Base-by-base conservation (phyloP, 176 grass and related monocot genomes). In the Oryza longistaminata region DNA sequence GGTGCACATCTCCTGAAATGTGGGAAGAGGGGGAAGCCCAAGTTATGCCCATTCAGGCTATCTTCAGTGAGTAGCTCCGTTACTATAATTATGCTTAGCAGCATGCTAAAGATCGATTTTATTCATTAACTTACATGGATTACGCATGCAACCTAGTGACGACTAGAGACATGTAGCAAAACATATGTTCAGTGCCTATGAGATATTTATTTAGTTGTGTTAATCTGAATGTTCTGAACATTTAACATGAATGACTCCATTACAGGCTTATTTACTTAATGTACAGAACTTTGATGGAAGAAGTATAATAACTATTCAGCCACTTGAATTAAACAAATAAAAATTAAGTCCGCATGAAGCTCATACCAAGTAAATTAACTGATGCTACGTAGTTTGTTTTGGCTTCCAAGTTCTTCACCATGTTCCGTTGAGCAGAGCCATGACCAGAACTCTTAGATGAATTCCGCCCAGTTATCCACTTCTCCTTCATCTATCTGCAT, bases 1-100 rank as follows among this genome's bases (percentile, higher is more conserved):
- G 91, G 96, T 16, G 88, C 93, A 75, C 85, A 96, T 91, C 88
- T 99, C 44, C 90, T 99, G 35, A 99, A 99, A 87, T 96, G 93
- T 70, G 92, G 91, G 69, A 99, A 92, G 90, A 92, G 93, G 85
- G 93, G 96, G 66, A 99, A 96, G 70, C 92, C 93, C 40, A 99
- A 90, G 88, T 92, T 99, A 74, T 91, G 93, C 72, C 86, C 82
- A 44, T 90, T 96, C 75, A 91, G 93, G 71, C 86, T 99, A 46
- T 96, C 96, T 66, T 75, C 74, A 80, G 92, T 99, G 40, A 91
- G 96, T 89, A 69, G n/a, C 74, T 90, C 77, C 88, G 52, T 60
- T 43, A 79, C 58, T 71, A 9, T 65, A 70, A 68, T 81, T 88
- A 79, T 88, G 5, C 27, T 76, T 21, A 37, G 14, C 9, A 33